Evolutionary conservation across 208 protist species (phyloP).

Genomic region (Endotrypanum monterogeii): DNA sequence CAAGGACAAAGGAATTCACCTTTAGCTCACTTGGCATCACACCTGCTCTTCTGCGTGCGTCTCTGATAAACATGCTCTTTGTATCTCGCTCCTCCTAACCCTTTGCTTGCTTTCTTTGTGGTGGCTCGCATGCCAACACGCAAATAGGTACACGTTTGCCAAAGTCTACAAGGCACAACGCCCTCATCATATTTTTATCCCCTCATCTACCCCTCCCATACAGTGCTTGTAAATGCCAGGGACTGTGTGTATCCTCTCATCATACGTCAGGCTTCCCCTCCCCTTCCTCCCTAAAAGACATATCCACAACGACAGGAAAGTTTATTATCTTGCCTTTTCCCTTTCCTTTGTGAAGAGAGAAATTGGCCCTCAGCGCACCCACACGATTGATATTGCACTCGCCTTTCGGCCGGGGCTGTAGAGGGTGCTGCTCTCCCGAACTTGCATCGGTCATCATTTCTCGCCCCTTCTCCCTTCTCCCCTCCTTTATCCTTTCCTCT

Average conservation of each 20-base stretch:
- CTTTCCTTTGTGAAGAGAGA: neutral
- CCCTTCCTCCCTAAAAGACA: neutral
- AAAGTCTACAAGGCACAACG: neutral
- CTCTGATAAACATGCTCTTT: neutral
- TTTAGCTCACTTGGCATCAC: neutral
- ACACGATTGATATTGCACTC: no score
- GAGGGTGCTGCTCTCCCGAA: no score
- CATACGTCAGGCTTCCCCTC: no score
- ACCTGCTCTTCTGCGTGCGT: neutral
- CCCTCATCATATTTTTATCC: neutral
- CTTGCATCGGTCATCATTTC: no score
- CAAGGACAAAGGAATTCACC: neutral
- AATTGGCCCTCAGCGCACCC: no score
- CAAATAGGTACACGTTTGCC: neutral
- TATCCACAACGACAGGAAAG: no score
- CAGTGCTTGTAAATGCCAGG: neutral
- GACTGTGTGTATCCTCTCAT: neutral
- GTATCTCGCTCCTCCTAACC: neutral
- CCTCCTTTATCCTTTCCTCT: no score
- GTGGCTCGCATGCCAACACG: neutral
- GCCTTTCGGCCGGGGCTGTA: no score
- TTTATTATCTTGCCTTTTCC: neutral
- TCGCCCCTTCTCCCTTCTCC: no score
- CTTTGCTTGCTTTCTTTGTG: neutral
- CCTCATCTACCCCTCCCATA: neutral